Evolutionary conservation across 495 filamentous ascomycete species (phyloP).

Genomic region (Aspergillus biplanus): DNA sequence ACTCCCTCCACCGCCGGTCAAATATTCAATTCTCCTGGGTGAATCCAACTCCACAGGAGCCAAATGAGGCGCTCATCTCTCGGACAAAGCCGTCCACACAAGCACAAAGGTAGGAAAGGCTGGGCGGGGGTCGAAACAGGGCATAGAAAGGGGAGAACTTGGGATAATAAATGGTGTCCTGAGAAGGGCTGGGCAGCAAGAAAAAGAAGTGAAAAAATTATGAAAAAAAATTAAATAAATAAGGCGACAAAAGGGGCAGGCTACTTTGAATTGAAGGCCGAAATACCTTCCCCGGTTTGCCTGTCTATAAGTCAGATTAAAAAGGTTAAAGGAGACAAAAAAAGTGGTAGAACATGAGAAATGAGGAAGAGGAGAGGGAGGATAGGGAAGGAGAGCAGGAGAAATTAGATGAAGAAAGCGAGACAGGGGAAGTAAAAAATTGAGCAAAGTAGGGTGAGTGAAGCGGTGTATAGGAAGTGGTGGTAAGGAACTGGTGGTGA

Average conservation of each 20-base stretch:
- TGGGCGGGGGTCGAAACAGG: not conserved
- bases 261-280: constrained; percentile 9
- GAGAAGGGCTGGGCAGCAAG: not conserved
- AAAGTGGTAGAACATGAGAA: constrained; percentile 6
- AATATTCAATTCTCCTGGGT: constrained; percentile 39
- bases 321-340: not conserved
- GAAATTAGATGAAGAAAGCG: constrained; percentile 12
- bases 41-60: constrained; percentile 39
- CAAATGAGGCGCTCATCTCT: constrained; percentile 41
- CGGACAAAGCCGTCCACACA: constrained; percentile 35
- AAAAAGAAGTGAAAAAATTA: constrained; percentile 8
- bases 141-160: not conserved
- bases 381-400: constrained; percentile 9
- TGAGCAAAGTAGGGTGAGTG: constrained; percentile 23
- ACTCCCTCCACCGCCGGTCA: constrained; percentile 40
- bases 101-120: constrained; percentile 6
- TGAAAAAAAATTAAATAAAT: constrained; percentile 8
- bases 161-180: not conserved
- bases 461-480: constrained; percentile 29
- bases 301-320: constrained; percentile 13
- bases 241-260: constrained; percentile 7
- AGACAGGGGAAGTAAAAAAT: constrained; percentile 12
- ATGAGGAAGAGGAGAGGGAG: constrained; percentile 1
- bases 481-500: constrained; percentile 26
- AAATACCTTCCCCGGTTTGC: constrained; percentile 12